These are phyloP conservation scores for Celoporthe dispersa DNA, from an alignment of 2,329 filamentous ascomycete genomes.

Conservation along the genomic window DNA sequence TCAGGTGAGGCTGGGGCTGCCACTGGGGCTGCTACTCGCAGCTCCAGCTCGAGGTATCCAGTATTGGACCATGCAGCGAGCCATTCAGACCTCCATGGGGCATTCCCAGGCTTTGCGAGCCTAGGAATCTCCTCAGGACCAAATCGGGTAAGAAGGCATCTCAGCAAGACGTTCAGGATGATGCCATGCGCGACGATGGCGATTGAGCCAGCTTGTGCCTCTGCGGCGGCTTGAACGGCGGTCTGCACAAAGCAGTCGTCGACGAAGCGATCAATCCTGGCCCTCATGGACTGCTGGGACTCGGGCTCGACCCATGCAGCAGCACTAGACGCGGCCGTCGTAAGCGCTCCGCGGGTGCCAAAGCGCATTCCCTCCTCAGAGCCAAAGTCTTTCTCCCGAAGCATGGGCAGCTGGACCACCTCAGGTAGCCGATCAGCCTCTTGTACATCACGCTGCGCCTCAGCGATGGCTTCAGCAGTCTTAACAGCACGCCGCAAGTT, in stretches of 20 bases:
- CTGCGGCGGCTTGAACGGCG: conserved; percentile 23
- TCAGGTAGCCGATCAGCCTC: background rate
- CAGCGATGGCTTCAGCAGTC: conserved; percentile 70
- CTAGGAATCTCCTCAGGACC: conserved; percentile 34
- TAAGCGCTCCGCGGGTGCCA: conserved; percentile 39
- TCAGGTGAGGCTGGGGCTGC: background rate
- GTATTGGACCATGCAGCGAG: conserved; percentile 58
- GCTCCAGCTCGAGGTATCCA: conserved; percentile 46
- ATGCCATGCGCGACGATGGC: conserved; percentile 84
- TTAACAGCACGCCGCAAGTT: conserved; percentile 74
- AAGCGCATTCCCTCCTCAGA: conserved; percentile 69
- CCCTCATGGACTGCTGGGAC: conserved; percentile 67
- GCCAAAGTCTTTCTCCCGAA: conserved; percentile 78
- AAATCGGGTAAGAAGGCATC: conserved; percentile 62
- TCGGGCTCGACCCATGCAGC: conserved; percentile 51
- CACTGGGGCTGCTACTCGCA: conserved; percentile 16
- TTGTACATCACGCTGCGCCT: conserved; percentile 50
- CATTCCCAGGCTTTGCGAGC: conserved; percentile 31
- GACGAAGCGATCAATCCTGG: conserved; percentile 69
- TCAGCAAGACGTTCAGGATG: conserved; percentile 72
- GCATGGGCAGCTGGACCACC: conserved; percentile 48
- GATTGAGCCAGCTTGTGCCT: conserved; percentile 47
- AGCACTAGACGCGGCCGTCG: conserved; percentile 31
- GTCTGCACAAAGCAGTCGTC: conserved; percentile 57
- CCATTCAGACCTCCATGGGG: conserved; percentile 33